A percentile compares a stretch with the other conserved stretches of the same genome.
Conservation (phyloP, 805 yeast species). For the Hyphopichia homilentoma region DNA sequence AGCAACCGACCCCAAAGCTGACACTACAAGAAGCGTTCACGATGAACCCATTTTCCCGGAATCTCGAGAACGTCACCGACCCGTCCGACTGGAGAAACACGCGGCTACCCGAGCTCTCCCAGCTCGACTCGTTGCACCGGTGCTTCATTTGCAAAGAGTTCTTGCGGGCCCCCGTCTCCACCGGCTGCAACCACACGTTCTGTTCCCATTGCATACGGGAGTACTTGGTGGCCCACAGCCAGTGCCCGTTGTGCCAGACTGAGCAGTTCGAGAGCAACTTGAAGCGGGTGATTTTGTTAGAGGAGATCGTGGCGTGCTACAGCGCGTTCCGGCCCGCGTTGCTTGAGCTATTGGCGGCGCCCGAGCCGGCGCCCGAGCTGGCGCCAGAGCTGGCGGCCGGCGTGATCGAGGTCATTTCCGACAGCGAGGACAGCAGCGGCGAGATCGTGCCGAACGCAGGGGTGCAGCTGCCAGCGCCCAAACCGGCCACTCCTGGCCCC, state of each 20-base stretch:
- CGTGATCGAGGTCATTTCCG: conserved; percentile 22
- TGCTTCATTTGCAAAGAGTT: conserved; percentile 90
- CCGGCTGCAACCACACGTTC: conserved; percentile 85
- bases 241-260: conserved; percentile 76
- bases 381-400: conserved; percentile 15
- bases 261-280: conserved; percentile 69
- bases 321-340: conserved; percentile 37
- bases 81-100: conserved; percentile 69
- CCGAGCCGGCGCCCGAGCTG: too few species aligned
- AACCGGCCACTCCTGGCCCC: too few species aligned
- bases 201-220: conserved; percentile 85
- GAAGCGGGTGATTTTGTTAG: conserved; percentile 64
- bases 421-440: conserved; percentile 16
- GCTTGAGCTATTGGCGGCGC: conserved; percentile 27
- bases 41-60: conserved; percentile 13
- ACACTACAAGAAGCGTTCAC: too few species aligned
- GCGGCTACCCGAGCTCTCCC: conserved; percentile 49
- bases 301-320: conserved; percentile 62
- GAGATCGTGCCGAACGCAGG: conserved; percentile 1
- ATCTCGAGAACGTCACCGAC: conserved; percentile 45
- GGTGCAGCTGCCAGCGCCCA: neutral
- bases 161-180: conserved; percentile 71
- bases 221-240: conserved; percentile 52
- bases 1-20: too few species aligned
- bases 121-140: conserved; percentile 66